Base-by-base conservation (phyloP, 2,329 filamentous ascomycete species). In the Nothophoma quercina region DNA sequence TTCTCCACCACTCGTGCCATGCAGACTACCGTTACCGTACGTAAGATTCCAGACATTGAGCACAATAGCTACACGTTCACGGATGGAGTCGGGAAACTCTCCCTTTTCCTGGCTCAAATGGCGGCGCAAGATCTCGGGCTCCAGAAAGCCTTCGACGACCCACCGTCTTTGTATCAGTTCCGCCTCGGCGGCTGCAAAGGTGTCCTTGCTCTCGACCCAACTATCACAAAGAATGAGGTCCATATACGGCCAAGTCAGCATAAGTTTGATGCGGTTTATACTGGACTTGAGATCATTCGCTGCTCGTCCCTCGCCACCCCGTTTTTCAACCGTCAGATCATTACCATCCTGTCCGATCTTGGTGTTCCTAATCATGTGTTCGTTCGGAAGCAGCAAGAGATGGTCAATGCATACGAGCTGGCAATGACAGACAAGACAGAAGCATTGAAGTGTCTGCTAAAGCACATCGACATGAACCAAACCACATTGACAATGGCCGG, bases 41-140 rank as follows among this genome's bases (percentile, higher is more conserved):
- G 83, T 10, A 78, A 79, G 5, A 84, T 93, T 25, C 73, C 81
- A 0, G 95, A 98, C 59, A 83, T 98, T 16, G 78, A 86, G 52
- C 81, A 82, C 2, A 86, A 89, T 38, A 83, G 79, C 0, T 87
- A 85, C 66, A 88, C 80, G 55, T 99, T 98, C 70, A 95, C 90
- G 0, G 95, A 99, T 66, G 95, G 95, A 0, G 90, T 98, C 3
- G 95, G 95, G 1, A 96, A 91, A 69, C 91, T 99, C n/a, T 97
- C 93, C 0, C 76, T 75, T 0, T 87, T 90, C 53, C 78, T 96
- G 18, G 90, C 92, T 0, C 78, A 85, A 22, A 84, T 95, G 75
- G 85, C 96, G 35, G 83, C 87, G 7, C 78, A 84, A 12, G 88
- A 95, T 59, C 84, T 96, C 55, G 82, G 82, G 0, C 70, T 92